Evolutionary conservation across 2,329 filamentous ascomycete genomes (phyloP).

Genomic region (Trichoderma gracile): DNA sequence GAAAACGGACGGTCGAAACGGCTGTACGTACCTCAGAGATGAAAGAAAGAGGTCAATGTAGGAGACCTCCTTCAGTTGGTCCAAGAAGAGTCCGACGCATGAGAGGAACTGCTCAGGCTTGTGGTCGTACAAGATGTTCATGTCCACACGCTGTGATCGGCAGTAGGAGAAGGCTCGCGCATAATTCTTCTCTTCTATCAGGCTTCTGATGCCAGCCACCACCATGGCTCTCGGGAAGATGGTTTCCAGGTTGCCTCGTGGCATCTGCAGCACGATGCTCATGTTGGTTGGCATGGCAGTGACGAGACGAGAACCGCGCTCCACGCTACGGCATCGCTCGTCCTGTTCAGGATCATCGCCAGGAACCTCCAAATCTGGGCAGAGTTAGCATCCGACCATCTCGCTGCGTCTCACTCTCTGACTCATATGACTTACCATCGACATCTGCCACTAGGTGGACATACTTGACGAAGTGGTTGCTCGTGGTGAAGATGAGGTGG

Average conservation of each 20-base stretch:
- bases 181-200: conserved; percentile 80
- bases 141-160: conserved; percentile 89
- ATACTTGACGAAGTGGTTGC: conserved; percentile 90
- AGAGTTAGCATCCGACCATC: conserved; percentile 29
- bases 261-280: conserved; percentile 88
- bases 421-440: conserved; percentile 54
- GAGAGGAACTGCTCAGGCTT: conserved; percentile 81
- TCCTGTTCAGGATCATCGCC: conserved; percentile 87
- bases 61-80: conserved; percentile 78
- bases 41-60: conserved; percentile 91
- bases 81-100: conserved; percentile 73
- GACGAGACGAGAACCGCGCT: conserved; percentile 82
- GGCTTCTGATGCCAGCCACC: conserved; percentile 79
- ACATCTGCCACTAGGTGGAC: conserved; percentile 69
- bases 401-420: neutral
- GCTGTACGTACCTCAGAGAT: conserved; percentile 65
- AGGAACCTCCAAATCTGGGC: conserved; percentile 74
- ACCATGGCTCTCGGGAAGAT: conserved; percentile 93
- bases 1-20: too few relatives aligned
- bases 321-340: conserved; percentile 87
- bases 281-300: conserved; percentile 88
- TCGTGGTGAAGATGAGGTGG: conserved; percentile 90
- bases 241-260: conserved; percentile 91
- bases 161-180: conserved; percentile 82
- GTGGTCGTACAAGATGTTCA: conserved; percentile 97